Base-by-base conservation (phyloP, 805 yeast genomes). In the Pichia pseudocactophila region DNA sequence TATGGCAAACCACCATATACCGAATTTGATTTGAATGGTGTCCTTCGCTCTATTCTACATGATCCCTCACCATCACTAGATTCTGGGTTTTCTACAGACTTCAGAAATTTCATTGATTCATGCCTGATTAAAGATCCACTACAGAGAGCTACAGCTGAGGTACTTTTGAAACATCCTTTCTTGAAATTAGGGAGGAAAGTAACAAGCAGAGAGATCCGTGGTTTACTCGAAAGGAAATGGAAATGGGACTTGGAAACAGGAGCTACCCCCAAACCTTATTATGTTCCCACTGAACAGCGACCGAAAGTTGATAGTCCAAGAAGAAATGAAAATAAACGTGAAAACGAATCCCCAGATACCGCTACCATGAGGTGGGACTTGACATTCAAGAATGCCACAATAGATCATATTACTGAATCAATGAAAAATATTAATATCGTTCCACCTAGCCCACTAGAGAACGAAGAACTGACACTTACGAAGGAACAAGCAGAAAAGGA, bases 41-140 rank as follows among this genome's bases (percentile, higher is more conserved):
- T 74, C 2, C 52, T 76, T 27, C 70, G 72, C 47, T 54, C 61
- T 34, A 76, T 76, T 33, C 76, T 78, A 0, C 69, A 71, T 43
- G 65, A 66, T 33, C 58, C 62, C 7, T 68, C 81, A 7, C 80
- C 80, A 1, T 50, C 58, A 10, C 39, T 63, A 34, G 66, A 62
- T n/a, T 52, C 62, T 7, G 54, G 54, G 8, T 64, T 61, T 44
- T 50, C 57, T 32, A 42, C 36, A 4, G 53, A 71, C 15, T 83
- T 84, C 50, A 76, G 77, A 50, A 81, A 74, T 51, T 90, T 92
- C 62, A 77, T 87, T 18, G 59, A 62, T 20, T 61, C 61, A 41
- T 90, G 97, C 61, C 68, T 92, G 41, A 74, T 76, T 32, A 84
- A 78, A 58, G 78, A 80, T 48, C 89, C 94, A 22, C 59, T 59